Conservation (phyloP, 139 green algal species). For the Auxenochlorella pyrenoidosa region DNA sequence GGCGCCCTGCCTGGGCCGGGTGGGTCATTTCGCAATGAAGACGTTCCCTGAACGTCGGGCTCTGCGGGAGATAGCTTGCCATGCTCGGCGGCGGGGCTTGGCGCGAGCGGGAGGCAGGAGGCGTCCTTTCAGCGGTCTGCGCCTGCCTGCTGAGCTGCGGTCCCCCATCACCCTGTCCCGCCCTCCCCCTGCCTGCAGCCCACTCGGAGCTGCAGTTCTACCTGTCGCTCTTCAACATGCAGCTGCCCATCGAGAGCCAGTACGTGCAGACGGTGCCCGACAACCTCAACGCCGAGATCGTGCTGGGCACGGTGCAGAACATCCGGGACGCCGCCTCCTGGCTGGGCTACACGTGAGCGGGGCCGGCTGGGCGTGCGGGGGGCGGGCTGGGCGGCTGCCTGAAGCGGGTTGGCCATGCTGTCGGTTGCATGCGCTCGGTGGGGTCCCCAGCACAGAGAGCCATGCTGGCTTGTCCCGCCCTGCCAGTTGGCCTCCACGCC, state of each 20-base stretch:
- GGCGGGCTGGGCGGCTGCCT: background rate
- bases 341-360: conserved; percentile 86
- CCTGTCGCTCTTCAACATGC: conserved; percentile 97
- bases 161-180: background rate
- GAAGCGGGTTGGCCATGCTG: no score
- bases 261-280: conserved; percentile 88
- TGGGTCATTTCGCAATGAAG: no score
- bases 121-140: no score
- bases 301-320: conserved; percentile 90
- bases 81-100: no score
- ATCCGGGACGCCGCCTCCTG: conserved; percentile 86
- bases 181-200: conserved; percentile 33
- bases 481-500: background rate
- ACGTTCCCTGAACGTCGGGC: no score
- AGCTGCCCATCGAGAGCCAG: conserved; percentile 98
- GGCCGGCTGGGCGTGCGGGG: background rate
- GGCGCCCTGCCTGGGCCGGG: no score
- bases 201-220: conserved; percentile 98
- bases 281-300: conserved; percentile 97
- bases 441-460: background rate
- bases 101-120: no score
- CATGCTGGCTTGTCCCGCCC: background rate
- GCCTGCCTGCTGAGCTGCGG: no score
- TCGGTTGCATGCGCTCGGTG: no score
- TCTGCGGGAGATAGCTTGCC: no score